phyloP scores from a whole-genome alignment of 805 yeast species.

The Lachancea thermotolerans region DNA sequence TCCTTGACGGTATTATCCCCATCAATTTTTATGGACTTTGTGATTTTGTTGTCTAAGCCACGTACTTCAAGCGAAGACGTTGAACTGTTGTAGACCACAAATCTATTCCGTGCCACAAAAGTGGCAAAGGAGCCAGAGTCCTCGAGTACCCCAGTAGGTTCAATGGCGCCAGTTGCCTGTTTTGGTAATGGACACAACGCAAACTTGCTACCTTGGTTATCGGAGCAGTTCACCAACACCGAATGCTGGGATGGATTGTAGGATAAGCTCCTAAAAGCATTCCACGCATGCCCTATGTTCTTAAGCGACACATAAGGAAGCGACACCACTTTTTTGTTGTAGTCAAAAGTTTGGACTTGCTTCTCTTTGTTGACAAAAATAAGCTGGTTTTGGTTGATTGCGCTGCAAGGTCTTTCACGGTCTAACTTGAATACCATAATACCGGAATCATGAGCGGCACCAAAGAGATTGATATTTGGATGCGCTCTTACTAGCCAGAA shows the following conservation, averaged over 20 bases:
- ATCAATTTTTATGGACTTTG: slow-evolving; percentile 73
- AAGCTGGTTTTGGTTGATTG: slow-evolving; percentile 73
- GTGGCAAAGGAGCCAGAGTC: slow-evolving; percentile 83
- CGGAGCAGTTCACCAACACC: slow-evolving; percentile 73
- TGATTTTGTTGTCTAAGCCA: slow-evolving; percentile 73
- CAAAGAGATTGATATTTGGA: slow-evolving; percentile 86
- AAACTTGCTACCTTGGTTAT: slow-evolving; percentile 55
- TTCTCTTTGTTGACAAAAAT: slow-evolving; percentile 75
- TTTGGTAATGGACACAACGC: slow-evolving; percentile 75
- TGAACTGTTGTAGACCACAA: slow-evolving; percentile 66
- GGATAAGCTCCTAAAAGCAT: slow-evolving; percentile 74
- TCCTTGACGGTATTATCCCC: slow-evolving; percentile 60
- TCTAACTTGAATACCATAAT: slow-evolving; percentile 96
- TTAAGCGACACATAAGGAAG: slow-evolving; percentile 79
- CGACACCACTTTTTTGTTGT: slow-evolving; percentile 52
- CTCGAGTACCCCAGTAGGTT: slow-evolving; percentile 70
- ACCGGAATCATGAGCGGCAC: slow-evolving; percentile 95
- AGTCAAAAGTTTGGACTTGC: slow-evolving; percentile 78
- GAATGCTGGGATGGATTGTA: slow-evolving; percentile 92
- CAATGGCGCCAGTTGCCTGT: slow-evolving; percentile 88
- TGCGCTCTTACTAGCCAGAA: slow-evolving; percentile 91
- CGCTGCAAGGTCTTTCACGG: slow-evolving; percentile 76
- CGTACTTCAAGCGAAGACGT: slow-evolving; percentile 69
- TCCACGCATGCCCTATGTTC: slow-evolving; percentile 80
- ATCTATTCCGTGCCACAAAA: slow-evolving; percentile 92